phyloP scores from a whole-genome alignment of 805 yeast species.

The Debaryomyces maramus region DNA sequence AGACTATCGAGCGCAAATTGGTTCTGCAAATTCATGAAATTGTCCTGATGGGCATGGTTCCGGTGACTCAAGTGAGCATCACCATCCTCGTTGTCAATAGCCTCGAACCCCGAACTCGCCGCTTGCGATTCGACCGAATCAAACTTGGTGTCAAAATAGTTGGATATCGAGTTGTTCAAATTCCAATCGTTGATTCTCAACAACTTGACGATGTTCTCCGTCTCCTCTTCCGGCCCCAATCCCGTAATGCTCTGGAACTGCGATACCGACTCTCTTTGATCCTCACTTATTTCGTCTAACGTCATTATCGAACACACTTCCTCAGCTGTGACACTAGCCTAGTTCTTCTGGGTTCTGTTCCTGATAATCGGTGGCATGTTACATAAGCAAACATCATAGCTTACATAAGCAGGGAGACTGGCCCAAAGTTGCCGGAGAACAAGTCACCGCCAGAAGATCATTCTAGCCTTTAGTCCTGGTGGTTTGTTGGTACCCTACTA shows the following conservation, averaged over 20 bases:
- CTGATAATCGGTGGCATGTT: too few species aligned
- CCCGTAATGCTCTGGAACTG: slow-evolving; percentile 23
- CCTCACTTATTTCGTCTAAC: slow-evolving; percentile 8
- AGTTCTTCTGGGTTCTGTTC: too few species aligned
- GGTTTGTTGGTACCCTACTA: too few species aligned
- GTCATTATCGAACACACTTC: too few species aligned
- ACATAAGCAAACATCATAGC: too few species aligned
- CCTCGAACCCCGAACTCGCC: slow-evolving; percentile 12
- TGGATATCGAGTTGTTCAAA: slow-evolving; percentile 58
- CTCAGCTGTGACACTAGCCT: too few species aligned
- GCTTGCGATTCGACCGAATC: slow-evolving; percentile 17
- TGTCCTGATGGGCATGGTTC: slow-evolving; percentile 6
- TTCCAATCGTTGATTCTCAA: slow-evolving; percentile 58
- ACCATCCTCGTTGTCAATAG: slow-evolving; percentile 11
- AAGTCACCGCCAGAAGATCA: too few species aligned
- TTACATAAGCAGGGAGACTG: too few species aligned
- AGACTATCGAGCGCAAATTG: slow-evolving; percentile 21
- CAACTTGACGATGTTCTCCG: slow-evolving; percentile 46
- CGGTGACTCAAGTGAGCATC: slow-evolving; percentile 10
- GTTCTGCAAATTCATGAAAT: slow-evolving; percentile 6
- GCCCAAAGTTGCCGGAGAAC: too few species aligned
- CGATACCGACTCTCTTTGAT: slow-evolving; percentile 3
- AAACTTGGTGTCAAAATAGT: slow-evolving; percentile 57
- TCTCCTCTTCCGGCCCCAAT: slow-evolving; percentile 36
- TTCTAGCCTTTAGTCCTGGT: too few species aligned